Evolutionary conservation across 2,329 filamentous ascomycete genomes (phyloP).

Genomic region (Fusarium sp.): DNA sequence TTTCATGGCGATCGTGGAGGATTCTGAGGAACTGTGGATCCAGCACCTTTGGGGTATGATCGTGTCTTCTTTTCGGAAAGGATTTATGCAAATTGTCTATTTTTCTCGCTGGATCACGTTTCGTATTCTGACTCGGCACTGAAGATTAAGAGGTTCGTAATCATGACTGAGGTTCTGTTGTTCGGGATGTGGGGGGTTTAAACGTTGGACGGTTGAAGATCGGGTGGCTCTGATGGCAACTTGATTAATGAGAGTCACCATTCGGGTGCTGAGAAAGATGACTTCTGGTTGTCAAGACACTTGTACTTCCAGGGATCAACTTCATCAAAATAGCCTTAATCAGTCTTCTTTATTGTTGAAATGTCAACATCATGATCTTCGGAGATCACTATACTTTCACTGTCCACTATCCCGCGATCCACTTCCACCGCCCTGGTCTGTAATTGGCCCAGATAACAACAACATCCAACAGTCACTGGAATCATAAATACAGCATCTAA

Average conservation of each 20-base stretch:
- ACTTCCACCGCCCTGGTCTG: not conserved
- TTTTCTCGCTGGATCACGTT: not conserved
- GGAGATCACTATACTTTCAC: rapidly evolving
- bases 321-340: not conserved
- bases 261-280: not conserved
- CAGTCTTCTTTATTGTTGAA: not conserved
- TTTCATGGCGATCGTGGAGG: not conserved
- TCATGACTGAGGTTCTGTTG: not conserved
- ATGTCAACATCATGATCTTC: no score
- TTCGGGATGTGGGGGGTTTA: not conserved
- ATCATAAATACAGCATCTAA: not conserved
- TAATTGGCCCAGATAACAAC: rapidly evolving
- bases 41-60: rapidly evolving
- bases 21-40: not conserved
- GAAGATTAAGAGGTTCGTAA: not conserved
- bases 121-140: not conserved
- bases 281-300: rapidly evolving
- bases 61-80: not conserved
- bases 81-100: not conserved
- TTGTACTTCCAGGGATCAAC: rapidly evolving
- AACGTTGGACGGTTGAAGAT: not conserved
- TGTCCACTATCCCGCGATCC: not conserved
- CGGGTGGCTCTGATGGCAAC: not conserved
- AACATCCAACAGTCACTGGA: not conserved
- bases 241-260: not conserved